Percentiles rank a stretch among this genome's conserved stretches.
Conservation (phyloP, 768 basidiomycete species). For the Lentinula boryana region DNA sequence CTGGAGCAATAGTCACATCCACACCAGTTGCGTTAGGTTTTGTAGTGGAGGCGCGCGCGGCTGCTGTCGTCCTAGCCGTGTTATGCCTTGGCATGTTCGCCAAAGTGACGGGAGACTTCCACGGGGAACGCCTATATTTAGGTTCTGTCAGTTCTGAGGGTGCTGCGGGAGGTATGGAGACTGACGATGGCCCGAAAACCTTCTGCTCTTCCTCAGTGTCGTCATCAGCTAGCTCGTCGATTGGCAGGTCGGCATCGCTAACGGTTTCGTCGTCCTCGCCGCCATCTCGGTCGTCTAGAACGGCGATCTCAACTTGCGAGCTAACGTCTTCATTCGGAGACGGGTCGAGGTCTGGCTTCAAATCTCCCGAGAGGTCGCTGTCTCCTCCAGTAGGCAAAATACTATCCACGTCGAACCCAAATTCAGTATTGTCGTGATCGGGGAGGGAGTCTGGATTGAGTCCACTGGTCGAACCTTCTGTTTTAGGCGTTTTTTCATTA, state of each 20-base stretch:
- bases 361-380: background rate
- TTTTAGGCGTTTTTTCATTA: background rate
- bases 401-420: background rate
- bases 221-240: background rate
- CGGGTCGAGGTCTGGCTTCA: background rate
- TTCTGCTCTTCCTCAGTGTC: background rate
- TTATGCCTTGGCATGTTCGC: background rate
- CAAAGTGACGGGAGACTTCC: background rate
- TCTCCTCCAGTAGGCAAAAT: background rate
- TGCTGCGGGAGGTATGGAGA: background rate
- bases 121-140: background rate
- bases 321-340: background rate
- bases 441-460: background rate
- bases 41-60: background rate
- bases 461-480: background rate
- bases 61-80: background rate
- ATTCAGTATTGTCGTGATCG: background rate
- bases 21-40: no score
- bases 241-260: background rate
- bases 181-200: background rate
- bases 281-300: background rate
- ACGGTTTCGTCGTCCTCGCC: background rate
- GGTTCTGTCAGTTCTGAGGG: background rate
- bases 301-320: background rate
- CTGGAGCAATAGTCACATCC: no score